Evolutionary conservation across 768 basidiomycete species (phyloP), one percentile per base, ranked within the genome.

Genomic region (Hortiboletus flavorubellus): DNA sequence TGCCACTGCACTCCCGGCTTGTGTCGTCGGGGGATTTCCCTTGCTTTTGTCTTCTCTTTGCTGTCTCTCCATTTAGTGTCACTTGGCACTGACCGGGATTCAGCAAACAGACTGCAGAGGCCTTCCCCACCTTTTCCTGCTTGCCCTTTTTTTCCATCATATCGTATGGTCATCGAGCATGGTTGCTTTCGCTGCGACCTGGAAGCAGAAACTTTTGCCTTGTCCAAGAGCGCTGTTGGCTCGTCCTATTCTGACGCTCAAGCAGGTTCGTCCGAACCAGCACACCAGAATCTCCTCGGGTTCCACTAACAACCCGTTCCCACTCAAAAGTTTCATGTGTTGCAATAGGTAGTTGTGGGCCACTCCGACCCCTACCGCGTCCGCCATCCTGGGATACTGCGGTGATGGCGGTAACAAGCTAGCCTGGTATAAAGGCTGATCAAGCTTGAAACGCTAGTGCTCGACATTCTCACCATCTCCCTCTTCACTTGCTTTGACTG

Each of bases 11-110:
- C 46, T 64, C 37, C 60, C 54, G 77, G 81, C 81, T 79, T 78
- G 82, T 64, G 83, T 84, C 68, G 83, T 84, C 80, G 75, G 79
- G 82, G 83, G 83, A 72, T 82, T 49, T 46, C n/a, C 29, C 29
- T 30, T 10, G 46, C 39, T 30, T 9, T 53, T 54, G 51, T 46
- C 21, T 56, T 64, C 47, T 67, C 49, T 67, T 65, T 66, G 64
- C 51, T 55, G 51, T 33, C 2, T 51, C 30, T 30, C n/a, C 0
- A 0, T 2, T 0, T 0, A 0, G 45, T 49, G 54, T 55, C 60
- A 46, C 0, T 67, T 0, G 62, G 2, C 45, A n/a, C 31, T 10
- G 16, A 38, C 0, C 1, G 0, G 52, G 49, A 18, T n/a, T 23
- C 50, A 51, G 59, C 65, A 65, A 65, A 65, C 31, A 10, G 56